Conservation (phyloP, 148 eudicot species). For the Vaccinium vitisidaea region DNA sequence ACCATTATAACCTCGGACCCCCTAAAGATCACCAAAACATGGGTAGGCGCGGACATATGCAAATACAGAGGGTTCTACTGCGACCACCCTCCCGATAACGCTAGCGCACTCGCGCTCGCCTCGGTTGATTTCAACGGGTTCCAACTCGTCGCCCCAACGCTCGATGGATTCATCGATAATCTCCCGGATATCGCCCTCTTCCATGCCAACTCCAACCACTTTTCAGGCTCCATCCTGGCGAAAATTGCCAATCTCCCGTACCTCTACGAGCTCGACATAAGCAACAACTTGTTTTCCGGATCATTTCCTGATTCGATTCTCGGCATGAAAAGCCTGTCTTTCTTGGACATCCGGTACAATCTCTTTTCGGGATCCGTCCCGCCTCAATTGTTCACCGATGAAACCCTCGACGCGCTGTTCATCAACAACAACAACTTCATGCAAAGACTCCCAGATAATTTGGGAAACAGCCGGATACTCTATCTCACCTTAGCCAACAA, state of each 20-base stretch:
- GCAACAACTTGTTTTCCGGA: slow-evolving; percentile 80
- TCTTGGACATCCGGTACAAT: slow-evolving; percentile 80
- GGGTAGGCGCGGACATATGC: neutral
- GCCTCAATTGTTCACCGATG: slow-evolving; percentile 44
- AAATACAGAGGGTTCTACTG: slow-evolving; percentile 6
- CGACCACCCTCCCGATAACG: neutral
- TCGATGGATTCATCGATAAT: slow-evolving; percentile 16
- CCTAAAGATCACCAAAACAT: neutral
- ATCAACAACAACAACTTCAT: slow-evolving; percentile 59
- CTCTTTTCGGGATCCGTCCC: slow-evolving; percentile 72
- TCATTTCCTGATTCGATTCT: slow-evolving; percentile 63
- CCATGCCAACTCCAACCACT: slow-evolving; percentile 29
- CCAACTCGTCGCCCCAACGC: neutral
- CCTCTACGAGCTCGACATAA: slow-evolving; percentile 81
- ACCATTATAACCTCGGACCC: neutral
- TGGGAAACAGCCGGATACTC: slow-evolving; percentile 29
- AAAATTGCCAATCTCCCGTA: neutral
- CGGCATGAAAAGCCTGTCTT: slow-evolving; percentile 42
- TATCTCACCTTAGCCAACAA: slow-evolving; percentile 66
- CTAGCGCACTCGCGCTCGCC: neutral
- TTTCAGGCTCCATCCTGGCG: slow-evolving; percentile 6
- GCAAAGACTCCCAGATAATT: slow-evolving; percentile 41
- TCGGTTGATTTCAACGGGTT: neutral
- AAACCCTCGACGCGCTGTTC: slow-evolving; percentile 53
- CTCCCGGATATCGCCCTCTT: slow-evolving; percentile 26